Evolutionary conservation across 208 protist species (phyloP).

Genomic region (Trypanosoma melophagium): DNA sequence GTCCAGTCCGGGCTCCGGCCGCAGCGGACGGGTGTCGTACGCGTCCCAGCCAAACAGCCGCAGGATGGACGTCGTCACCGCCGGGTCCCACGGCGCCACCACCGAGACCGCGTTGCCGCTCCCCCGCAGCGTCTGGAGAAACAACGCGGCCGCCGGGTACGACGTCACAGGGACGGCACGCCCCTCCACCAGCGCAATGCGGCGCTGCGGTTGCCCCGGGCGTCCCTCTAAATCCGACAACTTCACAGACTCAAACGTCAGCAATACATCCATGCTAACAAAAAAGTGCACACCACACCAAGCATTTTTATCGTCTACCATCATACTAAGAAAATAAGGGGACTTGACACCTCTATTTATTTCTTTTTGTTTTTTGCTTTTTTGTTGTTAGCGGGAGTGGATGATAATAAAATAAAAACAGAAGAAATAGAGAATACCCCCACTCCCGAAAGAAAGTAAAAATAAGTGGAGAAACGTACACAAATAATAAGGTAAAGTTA

Average conservation of each 20-base stretch:
- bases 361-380: not conserved
- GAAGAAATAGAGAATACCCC: too few relatives aligned
- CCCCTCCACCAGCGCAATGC: slow-evolving; percentile 23
- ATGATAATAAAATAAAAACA: too few relatives aligned
- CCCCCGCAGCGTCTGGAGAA: slow-evolving; percentile 62
- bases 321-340: too few relatives aligned
- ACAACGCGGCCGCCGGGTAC: slow-evolving; percentile 58
- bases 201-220: slow-evolving; percentile 48
- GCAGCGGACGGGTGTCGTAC: slow-evolving; percentile 45
- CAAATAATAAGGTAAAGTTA: too few relatives aligned
- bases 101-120: slow-evolving; percentile 55
- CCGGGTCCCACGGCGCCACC: slow-evolving; percentile 46
- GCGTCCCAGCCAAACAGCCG: slow-evolving; percentile 48
- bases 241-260: slow-evolving; percentile 32
- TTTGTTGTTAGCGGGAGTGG: not conserved
- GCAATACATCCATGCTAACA: slow-evolving; percentile 54
- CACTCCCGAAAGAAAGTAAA: too few relatives aligned
- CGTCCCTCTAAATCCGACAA: slow-evolving; percentile 14
- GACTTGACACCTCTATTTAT: too few relatives aligned
- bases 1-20: slow-evolving; percentile 31
- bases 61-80: slow-evolving; percentile 38
- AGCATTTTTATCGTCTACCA: not conserved
- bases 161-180: slow-evolving; percentile 34
- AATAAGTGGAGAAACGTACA: too few relatives aligned
- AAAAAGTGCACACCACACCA: slow-evolving; percentile 72